Evolutionary conservation across 768 basidiomycete genomes (phyloP), one percentile per base, ranked within the genome.

Genomic region (Hysterangium stoloniferum): DNA sequence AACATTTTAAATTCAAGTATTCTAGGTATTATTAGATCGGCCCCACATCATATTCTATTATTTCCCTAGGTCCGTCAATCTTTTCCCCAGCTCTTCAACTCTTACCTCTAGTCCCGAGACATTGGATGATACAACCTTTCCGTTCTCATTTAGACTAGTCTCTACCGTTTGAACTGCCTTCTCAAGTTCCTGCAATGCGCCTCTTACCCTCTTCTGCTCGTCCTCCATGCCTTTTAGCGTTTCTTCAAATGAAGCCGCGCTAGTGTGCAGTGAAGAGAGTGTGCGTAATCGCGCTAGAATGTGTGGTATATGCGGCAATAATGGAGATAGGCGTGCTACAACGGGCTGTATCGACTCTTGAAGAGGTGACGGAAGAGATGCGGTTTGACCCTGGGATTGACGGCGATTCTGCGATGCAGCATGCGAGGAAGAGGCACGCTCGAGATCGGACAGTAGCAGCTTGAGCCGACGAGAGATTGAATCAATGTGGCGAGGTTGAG

Each of bases 401-500:
- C 55, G 29, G 45, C 42, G 20, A 56, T 34, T 49, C 22, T 52
- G 36, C 54, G 60, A 36, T 63, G 65, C 33, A 60, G 60, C 56
- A 61, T 67, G 33, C 43, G 65, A 33, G 51, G 63, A 36, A 29
- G 84, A 80, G 4, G 79, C 77, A 27, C 94, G 83, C 44, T 98
- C 95, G 45, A 99, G 77, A 65, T 99, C 96, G 1, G 92, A 84
- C 12, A 95, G 74, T 15, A 98, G 77, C 6, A 97, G 71, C 61
- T 98, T 99, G 54, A 98, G 77, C 4, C 95, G 83, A 4, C 95
- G 80, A 1, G 94, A 94, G 55, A 97, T 86, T 9, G 91, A 87
- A 65, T 99, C 96, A 44, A 98, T 83, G 61, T 98, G 93, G 13
- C 94, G 82, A 0, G 96, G 95, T 68, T 97, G 93, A 0, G 95